Evolutionary conservation across 768 basidiomycete genomes (phyloP).

Genomic region (Amanita thiersii): DNA sequence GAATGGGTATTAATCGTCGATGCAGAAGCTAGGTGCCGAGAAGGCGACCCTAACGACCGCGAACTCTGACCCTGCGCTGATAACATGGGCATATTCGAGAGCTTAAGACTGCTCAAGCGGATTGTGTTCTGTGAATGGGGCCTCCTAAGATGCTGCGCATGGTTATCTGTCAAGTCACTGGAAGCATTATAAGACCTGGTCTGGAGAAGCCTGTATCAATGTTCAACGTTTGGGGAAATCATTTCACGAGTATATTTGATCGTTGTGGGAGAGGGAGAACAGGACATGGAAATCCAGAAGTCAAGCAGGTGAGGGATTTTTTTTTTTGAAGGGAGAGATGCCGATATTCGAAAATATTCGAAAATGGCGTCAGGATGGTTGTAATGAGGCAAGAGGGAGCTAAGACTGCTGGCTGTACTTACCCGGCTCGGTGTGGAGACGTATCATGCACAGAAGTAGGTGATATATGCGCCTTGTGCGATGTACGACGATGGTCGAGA

Average conservation of each 20-base stretch:
- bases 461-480: neutral
- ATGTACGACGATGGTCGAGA: too few relatives aligned
- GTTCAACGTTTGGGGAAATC: conserved; percentile 6
- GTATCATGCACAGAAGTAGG: conserved; percentile 17
- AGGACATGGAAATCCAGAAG: too few relatives aligned
- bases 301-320: too few relatives aligned
- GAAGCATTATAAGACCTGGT: conserved; percentile 38
- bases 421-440: conserved; percentile 49
- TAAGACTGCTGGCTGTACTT: conserved; percentile 17
- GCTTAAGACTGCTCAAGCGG: conserved; percentile 55
- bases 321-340: too few relatives aligned
- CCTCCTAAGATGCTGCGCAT: conserved; percentile 11
- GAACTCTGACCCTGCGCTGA: conserved; percentile 1
- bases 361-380: neutral
- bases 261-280: neutral
- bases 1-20: too few relatives aligned
- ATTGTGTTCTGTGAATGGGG: conserved; percentile 59
- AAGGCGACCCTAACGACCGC: neutral
- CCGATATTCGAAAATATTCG: too few relatives aligned
- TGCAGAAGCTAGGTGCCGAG: neutral
- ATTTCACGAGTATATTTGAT: conserved; percentile 7
- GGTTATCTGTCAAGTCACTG: conserved; percentile 16
- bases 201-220: conserved; percentile 49
- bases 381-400: conserved; percentile 1
- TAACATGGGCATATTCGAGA: conserved; percentile 42